Base-by-base conservation (phyloP, 2,329 filamentous ascomycete genomes). In the Talaromyces sp. region DNA sequence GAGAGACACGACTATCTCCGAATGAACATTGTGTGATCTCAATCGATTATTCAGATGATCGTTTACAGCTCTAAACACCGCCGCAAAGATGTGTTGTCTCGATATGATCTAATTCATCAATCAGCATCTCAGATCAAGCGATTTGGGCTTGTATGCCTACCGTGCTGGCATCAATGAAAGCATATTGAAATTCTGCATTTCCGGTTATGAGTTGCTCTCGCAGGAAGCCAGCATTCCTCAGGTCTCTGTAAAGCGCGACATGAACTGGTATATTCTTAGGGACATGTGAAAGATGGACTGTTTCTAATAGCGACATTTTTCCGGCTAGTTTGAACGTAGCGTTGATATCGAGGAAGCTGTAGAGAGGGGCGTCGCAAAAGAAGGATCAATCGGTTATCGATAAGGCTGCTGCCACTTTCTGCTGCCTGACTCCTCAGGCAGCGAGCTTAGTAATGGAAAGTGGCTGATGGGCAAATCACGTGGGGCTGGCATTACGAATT, bases 101-200 rank as follows among this genome's bases (percentile, higher is more conserved):
- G 91, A 93, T 27, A 93, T 77, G 65, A 96, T 82, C 89, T 91
- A 66, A 0, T 62, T 43, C 29, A 38, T 67, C 29, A 47, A 51
- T 67, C 40, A 69, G 68, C 4, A 43, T 7, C 17, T 40, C 22
- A 10, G 17, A 53, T 13, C n/a, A 10, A 27, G 5, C 49, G 22
- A 25, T 29, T 25, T 31, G 11, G 17, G 17, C 7, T 43, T 15
- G 29, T 38, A 49, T 29, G 68, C 79, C 84, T 83, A 93, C 89
- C 76, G 91, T 86, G 54, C 86, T 88, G 22, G 93, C 93, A 79
- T 99, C 94, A 56, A 99, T 86, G 70, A 99, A 91, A 38, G 93
- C 93, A 82, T 98, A 98, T 78, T 98, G 93, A 72, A 93, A 98
- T 8, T 89, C 89, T 11, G 86, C 74, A 74, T 98, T 97, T 61